Evolutionary conservation across 2,329 filamentous ascomycete genomes (phyloP).

Genomic region (Botrytis porri): DNA sequence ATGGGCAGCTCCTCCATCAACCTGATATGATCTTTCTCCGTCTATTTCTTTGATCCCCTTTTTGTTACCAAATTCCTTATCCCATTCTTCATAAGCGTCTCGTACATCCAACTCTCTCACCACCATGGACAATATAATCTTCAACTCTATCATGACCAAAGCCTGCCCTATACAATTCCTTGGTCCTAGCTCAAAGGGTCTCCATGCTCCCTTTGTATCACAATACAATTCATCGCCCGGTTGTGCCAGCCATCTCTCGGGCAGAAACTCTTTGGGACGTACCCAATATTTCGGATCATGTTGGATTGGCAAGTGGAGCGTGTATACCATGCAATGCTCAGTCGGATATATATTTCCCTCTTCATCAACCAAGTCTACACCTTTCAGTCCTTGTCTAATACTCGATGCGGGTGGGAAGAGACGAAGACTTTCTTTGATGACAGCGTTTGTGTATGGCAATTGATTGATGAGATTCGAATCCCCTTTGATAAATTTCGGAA

Average conservation of each 20-base stretch:
- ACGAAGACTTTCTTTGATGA: conserved; percentile 31
- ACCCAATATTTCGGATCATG: conserved; percentile 43
- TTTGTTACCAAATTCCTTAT: not conserved
- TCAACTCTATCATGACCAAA: conserved; percentile 49
- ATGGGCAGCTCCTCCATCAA: conserved; percentile 21
- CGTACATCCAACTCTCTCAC: conserved; percentile 49
- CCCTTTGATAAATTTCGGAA: conserved; percentile 16
- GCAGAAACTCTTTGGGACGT: conserved; percentile 46
- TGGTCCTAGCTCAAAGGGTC: conserved; percentile 53
- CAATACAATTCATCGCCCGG: conserved; percentile 39
- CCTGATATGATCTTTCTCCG: conserved; percentile 27
- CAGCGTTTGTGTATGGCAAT: conserved; percentile 28
- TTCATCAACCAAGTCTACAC: conserved; percentile 21
- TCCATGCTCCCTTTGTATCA: conserved; percentile 44
- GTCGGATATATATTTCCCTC: conserved; percentile 26
- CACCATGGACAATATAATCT: conserved; percentile 47
- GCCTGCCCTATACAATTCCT: conserved; percentile 57
- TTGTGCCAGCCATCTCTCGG: conserved; percentile 46
- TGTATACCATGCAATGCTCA: conserved; percentile 22
- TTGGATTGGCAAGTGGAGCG: conserved; percentile 34
- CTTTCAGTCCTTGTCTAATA: conserved; percentile 22
- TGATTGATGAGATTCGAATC: conserved; percentile 25
- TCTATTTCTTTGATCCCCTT: conserved; percentile 15
- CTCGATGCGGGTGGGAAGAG: conserved; percentile 27
- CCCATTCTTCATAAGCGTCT: conserved; percentile 37